Percentiles rank a stretch among this genome's conserved stretches.
These are phyloP conservation scores for Marchantia polymorpha DNA, from an alignment of 225 moss, liverwort and hornwort genomes.

Conservation along the genomic window DNA sequence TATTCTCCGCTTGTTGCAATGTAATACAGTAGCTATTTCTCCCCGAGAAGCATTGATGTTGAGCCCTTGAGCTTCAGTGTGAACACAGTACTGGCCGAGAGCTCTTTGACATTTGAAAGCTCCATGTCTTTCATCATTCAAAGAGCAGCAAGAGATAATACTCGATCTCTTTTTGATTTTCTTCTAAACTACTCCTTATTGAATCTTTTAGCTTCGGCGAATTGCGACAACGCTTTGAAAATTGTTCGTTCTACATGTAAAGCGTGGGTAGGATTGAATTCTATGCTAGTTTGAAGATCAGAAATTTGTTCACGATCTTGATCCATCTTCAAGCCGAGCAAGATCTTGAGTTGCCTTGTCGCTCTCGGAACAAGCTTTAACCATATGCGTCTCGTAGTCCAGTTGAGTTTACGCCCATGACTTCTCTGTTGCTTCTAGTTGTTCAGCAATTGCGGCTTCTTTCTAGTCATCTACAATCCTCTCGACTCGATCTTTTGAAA, in stretches of 20 bases:
- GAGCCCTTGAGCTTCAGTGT: constrained; percentile 87
- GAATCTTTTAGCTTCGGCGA: constrained; percentile 50
- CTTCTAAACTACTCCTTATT: constrained; percentile 50
- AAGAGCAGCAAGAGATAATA: constrained; percentile 59
- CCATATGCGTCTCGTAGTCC: constrained; percentile 64
- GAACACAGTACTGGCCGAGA: constrained; percentile 98
- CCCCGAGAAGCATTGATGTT: constrained; percentile 75
- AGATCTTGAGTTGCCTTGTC: constrained; percentile 83
- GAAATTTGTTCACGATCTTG: constrained; percentile 83
- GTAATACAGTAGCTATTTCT: constrained; percentile 49
- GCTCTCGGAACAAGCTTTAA: constrained; percentile 51
- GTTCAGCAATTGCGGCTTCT: constrained; percentile 39
- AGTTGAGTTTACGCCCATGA: constrained; percentile 45
- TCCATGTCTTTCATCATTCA: constrained; percentile 92
- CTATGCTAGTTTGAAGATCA: constrained; percentile 69
- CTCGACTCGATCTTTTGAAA: constrained; percentile 15
- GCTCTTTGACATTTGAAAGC: constrained; percentile 96
- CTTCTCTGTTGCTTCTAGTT: constrained; percentile 60
- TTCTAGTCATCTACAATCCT: constrained; percentile 10
- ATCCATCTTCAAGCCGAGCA: constrained; percentile 95
- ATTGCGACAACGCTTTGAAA: constrained; percentile 56
- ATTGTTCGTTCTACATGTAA: constrained; percentile 74
- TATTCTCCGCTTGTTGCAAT: constrained; percentile 58
- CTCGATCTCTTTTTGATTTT: constrained; percentile 59
- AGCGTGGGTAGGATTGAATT: constrained; percentile 53